Percentiles rank a stretch among this genome's conserved stretches.
Evolutionary conservation across 2,329 filamentous ascomycete genomes (phyloP).

Genomic region (Penicillium polonicum): DNA sequence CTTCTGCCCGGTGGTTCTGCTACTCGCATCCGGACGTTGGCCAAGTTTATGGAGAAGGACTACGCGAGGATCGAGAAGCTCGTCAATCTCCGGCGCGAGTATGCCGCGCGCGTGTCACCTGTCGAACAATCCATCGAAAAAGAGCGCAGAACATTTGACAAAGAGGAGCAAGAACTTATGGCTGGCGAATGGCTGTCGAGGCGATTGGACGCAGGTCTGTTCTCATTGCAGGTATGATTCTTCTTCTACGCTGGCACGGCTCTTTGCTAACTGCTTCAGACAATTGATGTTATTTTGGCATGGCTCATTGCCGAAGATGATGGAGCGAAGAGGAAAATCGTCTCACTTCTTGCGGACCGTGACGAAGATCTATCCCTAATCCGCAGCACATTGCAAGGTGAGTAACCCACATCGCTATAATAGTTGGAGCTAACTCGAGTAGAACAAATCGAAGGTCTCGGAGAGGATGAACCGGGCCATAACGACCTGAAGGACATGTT

Average conservation of each 20-base stretch:
- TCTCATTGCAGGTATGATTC: conserved; percentile 63
- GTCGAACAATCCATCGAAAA: conserved; percentile 64
- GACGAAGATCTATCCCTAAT: conserved; percentile 66
- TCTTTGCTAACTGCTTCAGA: conserved; percentile 43
- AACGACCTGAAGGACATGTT: conserved; percentile 64
- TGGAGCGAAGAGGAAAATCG: conserved; percentile 67
- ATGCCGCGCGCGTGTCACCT: conserved; percentile 59
- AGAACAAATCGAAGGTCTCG: conserved; percentile 63
- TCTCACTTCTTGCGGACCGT: conserved; percentile 62
- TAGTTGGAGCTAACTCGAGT: conserved; percentile 14
- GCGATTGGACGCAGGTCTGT: conserved; percentile 80
- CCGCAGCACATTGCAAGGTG: conserved; percentile 65
- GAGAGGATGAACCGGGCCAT: conserved; percentile 55
- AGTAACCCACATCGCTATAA: conserved; percentile 7
- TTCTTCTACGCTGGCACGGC: background rate
- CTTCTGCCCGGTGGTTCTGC: conserved; percentile 74
- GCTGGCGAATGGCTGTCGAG: conserved; percentile 71
- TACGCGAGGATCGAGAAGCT: conserved; percentile 80
- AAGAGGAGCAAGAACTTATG: conserved; percentile 61
- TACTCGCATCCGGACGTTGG: conserved; percentile 76
- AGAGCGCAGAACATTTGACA: conserved; percentile 55
- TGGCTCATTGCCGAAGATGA: conserved; percentile 91
- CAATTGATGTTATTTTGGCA: conserved; percentile 76
- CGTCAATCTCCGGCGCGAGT: conserved; percentile 68
- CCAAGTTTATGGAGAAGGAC: conserved; percentile 94